Evolutionary conservation across 176 grass and related monocot species (phyloP).

Genomic region (Eremochloa ophiuroides): DNA sequence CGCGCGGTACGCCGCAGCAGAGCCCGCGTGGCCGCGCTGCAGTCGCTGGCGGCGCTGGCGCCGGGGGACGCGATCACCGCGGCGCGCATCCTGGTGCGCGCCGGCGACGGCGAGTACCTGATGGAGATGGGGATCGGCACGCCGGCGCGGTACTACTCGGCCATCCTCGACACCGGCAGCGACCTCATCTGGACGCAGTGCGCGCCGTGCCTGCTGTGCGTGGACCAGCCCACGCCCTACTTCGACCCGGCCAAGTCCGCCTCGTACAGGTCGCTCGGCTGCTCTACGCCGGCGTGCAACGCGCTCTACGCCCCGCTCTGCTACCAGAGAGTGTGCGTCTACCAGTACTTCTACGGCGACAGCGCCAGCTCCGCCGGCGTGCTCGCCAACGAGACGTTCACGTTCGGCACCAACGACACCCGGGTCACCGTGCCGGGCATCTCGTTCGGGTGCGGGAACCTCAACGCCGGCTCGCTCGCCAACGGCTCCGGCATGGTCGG

Average conservation of each 20-base stretch:
- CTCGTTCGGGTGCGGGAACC: conserved; percentile 59
- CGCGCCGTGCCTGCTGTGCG: conserved; percentile 56
- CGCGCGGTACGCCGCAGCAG: conserved; percentile 54
- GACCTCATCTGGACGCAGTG: conserved; percentile 80
- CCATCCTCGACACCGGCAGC: conserved; percentile 56
- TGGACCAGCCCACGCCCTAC: conserved; percentile 52
- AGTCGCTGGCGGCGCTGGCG: conserved; percentile 33
- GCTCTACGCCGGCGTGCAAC: conserved; percentile 35
- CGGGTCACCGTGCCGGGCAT: conserved; percentile 35
- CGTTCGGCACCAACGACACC: conserved; percentile 45
- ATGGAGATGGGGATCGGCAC: conserved; percentile 69
- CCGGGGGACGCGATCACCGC: conserved; percentile 23
- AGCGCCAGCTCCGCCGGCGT: conserved; percentile 52
- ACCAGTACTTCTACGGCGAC: conserved; percentile 72
- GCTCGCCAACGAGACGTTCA: conserved; percentile 74
- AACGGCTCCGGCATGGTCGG: conserved; percentile 88
- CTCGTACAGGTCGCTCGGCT: conserved; percentile 33
- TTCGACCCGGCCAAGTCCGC: conserved; percentile 35
- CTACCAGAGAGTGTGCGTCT: conserved; percentile 53
- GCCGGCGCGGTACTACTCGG: conserved; percentile 48
- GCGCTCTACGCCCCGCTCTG: conserved; percentile 55
- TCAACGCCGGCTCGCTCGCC: conserved; percentile 57
- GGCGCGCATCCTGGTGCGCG: conserved; percentile 35
- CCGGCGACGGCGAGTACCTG: conserved; percentile 67
- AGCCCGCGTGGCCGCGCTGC: conserved; percentile 30